phyloP scores from a whole-genome alignment of 257 asterid genomes.

The Cruciata laevipes region DNA sequence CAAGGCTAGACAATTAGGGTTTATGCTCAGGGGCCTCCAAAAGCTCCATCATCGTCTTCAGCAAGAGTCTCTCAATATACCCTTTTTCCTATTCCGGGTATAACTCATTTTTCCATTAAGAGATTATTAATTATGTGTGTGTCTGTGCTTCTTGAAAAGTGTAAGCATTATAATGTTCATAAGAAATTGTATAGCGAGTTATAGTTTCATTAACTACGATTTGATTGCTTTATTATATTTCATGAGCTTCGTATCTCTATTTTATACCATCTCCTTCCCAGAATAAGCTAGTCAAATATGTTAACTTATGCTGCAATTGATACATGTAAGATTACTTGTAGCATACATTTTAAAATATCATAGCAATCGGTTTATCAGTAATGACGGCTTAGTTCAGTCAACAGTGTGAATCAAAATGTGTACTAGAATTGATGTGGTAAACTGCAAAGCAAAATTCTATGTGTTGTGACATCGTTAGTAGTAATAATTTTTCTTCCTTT shows the following conservation, averaged over 20 bases:
- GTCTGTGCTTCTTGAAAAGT: not conserved
- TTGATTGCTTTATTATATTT: not conserved
- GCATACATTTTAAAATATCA: not conserved
- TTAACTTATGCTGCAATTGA: not conserved
- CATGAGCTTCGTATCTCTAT: not conserved
- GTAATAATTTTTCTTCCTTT: constrained; percentile 7
- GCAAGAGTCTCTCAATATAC: constrained; percentile 34
- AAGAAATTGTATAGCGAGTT: too few relatives aligned
- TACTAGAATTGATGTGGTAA: not conserved
- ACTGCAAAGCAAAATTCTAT: not conserved
- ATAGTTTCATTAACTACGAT: not conserved
- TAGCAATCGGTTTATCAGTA: too few relatives aligned
- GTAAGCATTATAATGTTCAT: not conserved
- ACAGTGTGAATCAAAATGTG: not conserved
- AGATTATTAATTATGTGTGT: not conserved
- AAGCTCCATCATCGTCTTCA: constrained; percentile 43
- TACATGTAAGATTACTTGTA: too few relatives aligned
- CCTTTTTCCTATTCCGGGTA: constrained; percentile 78
- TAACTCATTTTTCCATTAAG: not conserved
- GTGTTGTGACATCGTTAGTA: not conserved
- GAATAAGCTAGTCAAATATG: not conserved
- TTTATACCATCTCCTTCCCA: not conserved
- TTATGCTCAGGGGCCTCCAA: constrained; percentile 86
- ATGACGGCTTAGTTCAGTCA: not conserved
- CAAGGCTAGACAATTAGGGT: constrained; percentile 89